Evolutionary conservation across 148 eudicot species (phyloP).

Genomic region (Camellia sinensis): DNA sequence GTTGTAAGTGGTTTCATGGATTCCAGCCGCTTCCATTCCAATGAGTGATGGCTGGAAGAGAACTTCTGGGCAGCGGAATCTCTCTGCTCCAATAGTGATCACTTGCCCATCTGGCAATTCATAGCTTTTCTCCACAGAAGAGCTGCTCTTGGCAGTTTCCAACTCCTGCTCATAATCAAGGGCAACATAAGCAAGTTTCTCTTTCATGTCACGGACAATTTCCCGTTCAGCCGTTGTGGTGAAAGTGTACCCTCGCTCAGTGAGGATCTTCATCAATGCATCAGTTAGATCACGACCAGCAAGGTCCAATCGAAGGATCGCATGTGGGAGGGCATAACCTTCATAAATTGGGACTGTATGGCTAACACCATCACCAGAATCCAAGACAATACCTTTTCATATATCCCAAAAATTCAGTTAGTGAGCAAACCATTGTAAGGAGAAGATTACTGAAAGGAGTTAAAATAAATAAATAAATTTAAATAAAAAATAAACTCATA

Average conservation of each 20-base stretch:
- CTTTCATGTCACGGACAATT: conserved; percentile 26
- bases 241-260: conserved; percentile 25
- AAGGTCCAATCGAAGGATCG: conserved; percentile 24
- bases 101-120: conserved; percentile 27
- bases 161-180: conserved; percentile 24
- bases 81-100: conserved; percentile 27
- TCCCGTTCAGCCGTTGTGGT: conserved; percentile 27
- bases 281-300: conserved; percentile 29
- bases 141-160: conserved; percentile 23
- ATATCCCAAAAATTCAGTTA: neutral
- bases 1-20: conserved; percentile 26
- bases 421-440: neutral
- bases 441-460: neutral
- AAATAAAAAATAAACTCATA: neutral
- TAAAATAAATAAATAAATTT: too few relatives aligned
- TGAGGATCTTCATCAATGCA: conserved; percentile 25
- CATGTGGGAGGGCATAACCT: conserved; percentile 30
- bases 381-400: conserved; percentile 22
- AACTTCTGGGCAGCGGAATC: conserved; percentile 26
- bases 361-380: conserved; percentile 29
- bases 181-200: conserved; percentile 25
- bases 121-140: conserved; percentile 23
- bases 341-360: conserved; percentile 29
- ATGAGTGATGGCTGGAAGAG: conserved; percentile 24
- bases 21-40: conserved; percentile 28